A percentile compares a stretch with the other conserved stretches of the same genome.
phyloP scores from a whole-genome alignment of 2,329 filamentous ascomycete genomes.

The Pseudogymnoascus sp. region DNA sequence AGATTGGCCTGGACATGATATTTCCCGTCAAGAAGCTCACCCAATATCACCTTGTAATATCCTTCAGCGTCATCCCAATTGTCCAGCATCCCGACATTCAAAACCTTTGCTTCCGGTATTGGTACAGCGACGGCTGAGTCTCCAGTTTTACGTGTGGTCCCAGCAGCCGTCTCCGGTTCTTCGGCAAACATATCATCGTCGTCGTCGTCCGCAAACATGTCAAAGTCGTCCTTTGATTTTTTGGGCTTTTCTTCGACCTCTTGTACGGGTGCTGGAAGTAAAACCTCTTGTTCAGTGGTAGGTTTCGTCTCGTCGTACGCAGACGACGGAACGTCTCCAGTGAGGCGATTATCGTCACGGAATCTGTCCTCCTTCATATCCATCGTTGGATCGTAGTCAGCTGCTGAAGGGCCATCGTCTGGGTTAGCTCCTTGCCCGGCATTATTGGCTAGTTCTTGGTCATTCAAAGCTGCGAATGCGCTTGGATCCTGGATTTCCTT shows the following conservation, averaged over 20 bases:
- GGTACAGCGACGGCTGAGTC: constrained; percentile 40
- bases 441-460: constrained; percentile 58
- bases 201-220: constrained; percentile 86
- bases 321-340: constrained; percentile 43
- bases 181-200: constrained; percentile 57
- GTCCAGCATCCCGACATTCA: constrained; percentile 71
- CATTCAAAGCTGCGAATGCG: constrained; percentile 53
- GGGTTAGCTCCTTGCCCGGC: constrained; percentile 29
- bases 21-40: constrained; percentile 79
- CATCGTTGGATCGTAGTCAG: constrained; percentile 80
- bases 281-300: constrained; percentile 41
- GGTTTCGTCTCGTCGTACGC: constrained; percentile 51
- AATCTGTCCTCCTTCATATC: constrained; percentile 81
- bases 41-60: constrained; percentile 90
- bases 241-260: constrained; percentile 26
- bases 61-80: constrained; percentile 91
- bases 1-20: constrained; percentile 84
- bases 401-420: constrained; percentile 75
- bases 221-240: constrained; percentile 55
- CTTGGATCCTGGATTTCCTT: constrained; percentile 24
- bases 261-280: constrained; percentile 30
- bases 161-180: constrained; percentile 33
- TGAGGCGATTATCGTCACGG: constrained; percentile 57
- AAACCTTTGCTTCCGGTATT: constrained; percentile 41
- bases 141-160: constrained; percentile 32